A percentile compares a stretch with the other conserved stretches of the same genome.
These are phyloP conservation scores for Phytophthora pseudosyringae DNA, from an alignment of 352 stramenopile genomes.

Conservation along the genomic window DNA sequence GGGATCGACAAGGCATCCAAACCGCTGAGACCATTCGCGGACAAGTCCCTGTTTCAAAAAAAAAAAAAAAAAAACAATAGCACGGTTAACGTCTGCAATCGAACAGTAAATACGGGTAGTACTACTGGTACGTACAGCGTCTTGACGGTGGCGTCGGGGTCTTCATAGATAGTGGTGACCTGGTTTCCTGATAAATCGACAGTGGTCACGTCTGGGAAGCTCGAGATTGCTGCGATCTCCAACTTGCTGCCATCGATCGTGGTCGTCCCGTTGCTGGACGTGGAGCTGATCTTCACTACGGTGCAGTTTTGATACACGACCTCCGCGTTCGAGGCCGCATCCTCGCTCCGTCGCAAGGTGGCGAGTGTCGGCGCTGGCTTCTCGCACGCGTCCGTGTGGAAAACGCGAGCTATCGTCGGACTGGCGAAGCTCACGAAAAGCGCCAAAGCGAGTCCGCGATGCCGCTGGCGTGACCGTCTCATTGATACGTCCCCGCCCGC, in stretches of 20 bases:
- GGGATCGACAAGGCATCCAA: constrained; percentile 38
- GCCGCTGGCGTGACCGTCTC: constrained; percentile 28
- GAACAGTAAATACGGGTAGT: constrained; percentile 7
- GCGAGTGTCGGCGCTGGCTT: constrained; percentile 34
- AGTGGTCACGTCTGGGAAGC: constrained; percentile 37
- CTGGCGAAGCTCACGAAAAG: constrained; percentile 20
- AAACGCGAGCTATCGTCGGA: constrained; percentile 3
- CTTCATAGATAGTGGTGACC: constrained; percentile 41
- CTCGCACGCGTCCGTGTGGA: constrained; percentile 24
- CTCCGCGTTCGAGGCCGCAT: constrained; percentile 24
- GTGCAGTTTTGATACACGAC: constrained; percentile 44
- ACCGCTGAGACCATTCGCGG: constrained; percentile 33
- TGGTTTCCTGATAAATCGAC: constrained; percentile 35
- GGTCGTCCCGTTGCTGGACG: constrained; percentile 34
- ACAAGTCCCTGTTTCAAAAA: constrained; percentile 30
- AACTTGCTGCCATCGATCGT: constrained; percentile 36
- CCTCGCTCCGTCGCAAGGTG: constrained; percentile 26
- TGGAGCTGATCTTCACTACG: constrained; percentile 33
- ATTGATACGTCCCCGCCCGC: constrained; percentile 14
- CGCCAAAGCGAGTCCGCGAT: constrained; percentile 2
- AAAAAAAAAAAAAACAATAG: constrained; percentile 6
- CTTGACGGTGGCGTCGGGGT: constrained; percentile 31
- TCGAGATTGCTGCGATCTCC: constrained; percentile 33
- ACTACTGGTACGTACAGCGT: constrained; percentile 31
- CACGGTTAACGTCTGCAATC: not conserved